Evolutionary conservation across 129 eudicot species (phyloP).

Genomic region (Deinandra increscens): DNA sequence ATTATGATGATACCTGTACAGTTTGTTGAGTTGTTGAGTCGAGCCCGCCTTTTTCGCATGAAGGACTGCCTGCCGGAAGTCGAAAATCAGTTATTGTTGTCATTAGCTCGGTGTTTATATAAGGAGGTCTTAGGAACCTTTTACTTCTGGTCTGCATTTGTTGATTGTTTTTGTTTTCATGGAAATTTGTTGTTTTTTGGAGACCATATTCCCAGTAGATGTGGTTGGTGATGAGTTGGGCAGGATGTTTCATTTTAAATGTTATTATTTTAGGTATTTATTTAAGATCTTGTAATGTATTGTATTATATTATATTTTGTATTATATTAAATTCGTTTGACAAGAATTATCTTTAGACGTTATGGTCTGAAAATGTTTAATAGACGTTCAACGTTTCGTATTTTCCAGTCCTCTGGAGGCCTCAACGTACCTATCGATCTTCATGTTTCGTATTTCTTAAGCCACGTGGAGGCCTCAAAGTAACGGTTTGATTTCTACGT

Average conservation of each 20-base stretch:
- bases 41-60: conserved; percentile 4
- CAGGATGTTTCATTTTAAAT: background rate
- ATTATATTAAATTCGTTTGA: too few species aligned
- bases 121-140: conserved; percentile 14
- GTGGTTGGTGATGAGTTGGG: conserved; percentile 13
- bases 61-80: conserved; percentile 28
- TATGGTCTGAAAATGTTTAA: too few species aligned
- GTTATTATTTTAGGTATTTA: conserved; percentile 20
- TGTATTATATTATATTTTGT: too few species aligned
- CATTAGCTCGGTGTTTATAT: conserved; percentile 32
- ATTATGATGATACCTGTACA: conserved; percentile 31
- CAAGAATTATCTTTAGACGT: too few species aligned
- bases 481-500: too few species aligned
- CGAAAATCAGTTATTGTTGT: conserved; percentile 28
- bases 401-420: too few species aligned
- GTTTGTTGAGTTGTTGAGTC: conserved; percentile 25
- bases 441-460: too few species aligned
- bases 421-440: too few species aligned
- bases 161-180: conserved; percentile 32
- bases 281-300: conserved; percentile 24
- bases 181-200: conserved; percentile 19
- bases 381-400: too few species aligned
- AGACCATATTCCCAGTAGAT: conserved; percentile 22
- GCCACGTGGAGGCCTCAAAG: too few species aligned
- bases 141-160: conserved; percentile 29